phyloP scores from a whole-genome alignment of 2,329 filamentous ascomycete species.

The Pseudovirgaria hyperparasitica region DNA sequence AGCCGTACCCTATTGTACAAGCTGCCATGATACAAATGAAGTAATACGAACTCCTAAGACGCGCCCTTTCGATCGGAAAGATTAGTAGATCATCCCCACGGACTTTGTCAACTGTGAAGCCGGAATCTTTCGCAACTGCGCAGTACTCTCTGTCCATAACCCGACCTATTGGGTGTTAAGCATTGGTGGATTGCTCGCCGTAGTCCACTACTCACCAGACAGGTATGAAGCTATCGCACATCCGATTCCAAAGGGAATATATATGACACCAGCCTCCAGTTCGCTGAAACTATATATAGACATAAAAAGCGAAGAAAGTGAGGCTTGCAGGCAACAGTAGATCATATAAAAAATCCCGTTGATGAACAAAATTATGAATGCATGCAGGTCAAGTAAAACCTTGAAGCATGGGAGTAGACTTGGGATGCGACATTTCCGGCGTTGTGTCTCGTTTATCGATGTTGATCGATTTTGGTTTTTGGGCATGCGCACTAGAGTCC shows the following conservation, averaged over 20 bases:
- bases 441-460: conserved; percentile 4
- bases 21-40: conserved; percentile 15
- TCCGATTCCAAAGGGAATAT: conserved; percentile 6
- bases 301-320: conserved; percentile 19
- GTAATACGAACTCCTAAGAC: conserved; percentile 27
- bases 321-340: too few species aligned
- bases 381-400: too few species aligned
- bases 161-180: too few species aligned
- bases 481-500: conserved; percentile 1
- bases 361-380: too few species aligned
- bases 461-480: conserved; percentile 1
- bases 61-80: conserved; percentile 38
- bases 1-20: conserved; percentile 26
- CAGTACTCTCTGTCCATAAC: conserved; percentile 62
- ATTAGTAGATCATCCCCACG: conserved; percentile 39
- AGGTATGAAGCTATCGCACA: background rate
- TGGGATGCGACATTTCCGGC: too few species aligned
- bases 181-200: too few species aligned
- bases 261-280: conserved; percentile 29
- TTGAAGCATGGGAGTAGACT: too few species aligned
- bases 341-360: too few species aligned
- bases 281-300: conserved; percentile 30
- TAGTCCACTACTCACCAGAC: conserved; percentile 3
- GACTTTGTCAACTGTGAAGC: conserved; percentile 47
- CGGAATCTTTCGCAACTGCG: conserved; percentile 48